Percentiles rank a stretch among this genome's conserved stretches.
These are phyloP conservation scores for Alternaria ethzedia DNA, from an alignment of 2,329 filamentous ascomycete species.

Conservation along the genomic window DNA sequence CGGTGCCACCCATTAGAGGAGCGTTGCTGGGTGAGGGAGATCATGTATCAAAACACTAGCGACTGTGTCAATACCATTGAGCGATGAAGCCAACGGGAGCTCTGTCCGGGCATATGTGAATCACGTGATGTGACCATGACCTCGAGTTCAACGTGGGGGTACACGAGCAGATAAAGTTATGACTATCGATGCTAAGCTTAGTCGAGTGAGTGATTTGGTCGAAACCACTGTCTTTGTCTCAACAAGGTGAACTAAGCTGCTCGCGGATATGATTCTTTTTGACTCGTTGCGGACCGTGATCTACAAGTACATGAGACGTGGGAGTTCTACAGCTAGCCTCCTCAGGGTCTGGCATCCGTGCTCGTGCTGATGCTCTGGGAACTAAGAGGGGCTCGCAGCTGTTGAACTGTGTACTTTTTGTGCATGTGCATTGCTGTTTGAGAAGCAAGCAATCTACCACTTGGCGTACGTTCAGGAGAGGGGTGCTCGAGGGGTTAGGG, in stretches of 20 bases:
- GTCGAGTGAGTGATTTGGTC: neutral
- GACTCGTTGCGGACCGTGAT: neutral
- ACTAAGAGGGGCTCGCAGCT: neutral
- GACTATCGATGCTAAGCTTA: neutral
- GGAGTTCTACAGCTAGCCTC: neutral
- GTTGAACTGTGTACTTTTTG: conserved; percentile 9
- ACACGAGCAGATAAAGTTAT: neutral
- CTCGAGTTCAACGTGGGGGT: neutral
- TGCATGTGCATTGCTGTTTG: neutral
- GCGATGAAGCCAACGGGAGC: conserved; percentile 25
- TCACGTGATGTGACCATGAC: conserved; percentile 28
- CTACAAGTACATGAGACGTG: neutral
- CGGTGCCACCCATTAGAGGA: conserved; percentile 40
- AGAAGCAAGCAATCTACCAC: conserved; percentile 7
- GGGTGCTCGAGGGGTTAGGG: neutral
- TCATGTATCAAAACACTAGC: conserved; percentile 45
- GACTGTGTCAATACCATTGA: conserved; percentile 44
- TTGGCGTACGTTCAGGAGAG: neutral
- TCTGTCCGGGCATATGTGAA: conserved; percentile 1
- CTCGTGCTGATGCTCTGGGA: neutral
- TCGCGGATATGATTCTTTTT: neutral
- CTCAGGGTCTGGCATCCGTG: neutral
- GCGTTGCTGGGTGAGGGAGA: conserved; percentile 14
- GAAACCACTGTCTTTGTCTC: neutral
- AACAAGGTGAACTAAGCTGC: neutral